Percentiles rank a stretch among this genome's conserved stretches.
Evolutionary conservation across 2,329 filamentous ascomycete genomes (phyloP).

Genomic region (Colletotrichum endophyticum): DNA sequence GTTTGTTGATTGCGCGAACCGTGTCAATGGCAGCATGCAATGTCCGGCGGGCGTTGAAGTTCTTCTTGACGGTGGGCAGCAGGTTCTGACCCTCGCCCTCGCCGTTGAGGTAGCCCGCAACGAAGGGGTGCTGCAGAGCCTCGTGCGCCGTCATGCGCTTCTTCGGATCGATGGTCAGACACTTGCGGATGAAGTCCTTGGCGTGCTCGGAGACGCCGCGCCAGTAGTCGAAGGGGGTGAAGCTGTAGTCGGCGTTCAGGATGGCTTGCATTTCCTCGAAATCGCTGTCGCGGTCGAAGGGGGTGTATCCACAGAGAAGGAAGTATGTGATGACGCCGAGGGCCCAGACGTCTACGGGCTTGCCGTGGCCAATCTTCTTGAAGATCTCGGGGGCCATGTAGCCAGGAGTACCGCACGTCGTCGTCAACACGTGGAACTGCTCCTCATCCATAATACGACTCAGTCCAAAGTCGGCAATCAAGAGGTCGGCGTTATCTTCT

Average conservation of each 20-base stretch:
- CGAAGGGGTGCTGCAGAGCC: constrained; percentile 70
- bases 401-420: constrained; percentile 95
- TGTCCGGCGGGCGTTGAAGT: constrained; percentile 73
- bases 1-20: constrained; percentile 73
- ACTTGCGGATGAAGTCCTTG: constrained; percentile 90
- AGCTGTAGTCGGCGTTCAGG: constrained; percentile 93
- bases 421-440: constrained; percentile 96
- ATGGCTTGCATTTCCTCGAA: constrained; percentile 99
- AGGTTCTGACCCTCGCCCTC: constrained; percentile 63
- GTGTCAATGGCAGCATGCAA: constrained; percentile 75
- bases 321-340: constrained; percentile 99
- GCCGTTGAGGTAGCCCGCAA: constrained; percentile 56
- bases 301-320: constrained; percentile 95
- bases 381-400: constrained; percentile 99
- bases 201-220: constrained; percentile 85
- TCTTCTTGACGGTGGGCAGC: constrained; percentile 74
- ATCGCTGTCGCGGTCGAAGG: constrained; percentile 96
- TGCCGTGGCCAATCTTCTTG: constrained; percentile 97
- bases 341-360: constrained; percentile 98
- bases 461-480: constrained; percentile 96
- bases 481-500: constrained; percentile 94
- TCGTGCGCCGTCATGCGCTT: constrained; percentile 91
- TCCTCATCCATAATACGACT: constrained; percentile 99
- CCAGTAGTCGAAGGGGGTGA: constrained; percentile 96
- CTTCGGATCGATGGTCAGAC: constrained; percentile 87